Conservation (phyloP, 176 grass and related monocot genomes). For the Hordeum marinum region DNA sequence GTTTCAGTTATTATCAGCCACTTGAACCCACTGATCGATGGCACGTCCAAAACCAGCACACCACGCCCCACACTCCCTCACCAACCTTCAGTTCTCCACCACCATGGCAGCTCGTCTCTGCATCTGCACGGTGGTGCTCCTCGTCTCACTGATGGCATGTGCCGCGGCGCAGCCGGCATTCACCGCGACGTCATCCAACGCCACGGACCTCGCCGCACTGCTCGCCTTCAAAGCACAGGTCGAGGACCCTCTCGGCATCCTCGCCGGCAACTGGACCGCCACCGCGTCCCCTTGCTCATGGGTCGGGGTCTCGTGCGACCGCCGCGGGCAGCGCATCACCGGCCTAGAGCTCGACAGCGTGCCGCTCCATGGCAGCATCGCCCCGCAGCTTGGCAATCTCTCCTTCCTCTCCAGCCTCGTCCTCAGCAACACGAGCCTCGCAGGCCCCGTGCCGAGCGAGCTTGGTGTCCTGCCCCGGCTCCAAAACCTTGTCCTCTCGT, state of each 20-base stretch:
- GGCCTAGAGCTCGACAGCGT: background rate
- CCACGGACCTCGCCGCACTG: constrained; percentile 28
- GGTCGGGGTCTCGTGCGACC: constrained; percentile 25
- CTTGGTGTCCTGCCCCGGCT: constrained; percentile 1
- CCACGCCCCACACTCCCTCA: background rate
- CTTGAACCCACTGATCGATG: background rate
- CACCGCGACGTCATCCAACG: background rate
- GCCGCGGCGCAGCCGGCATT: background rate
- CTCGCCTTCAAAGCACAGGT: constrained; percentile 37
- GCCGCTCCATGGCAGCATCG: background rate
- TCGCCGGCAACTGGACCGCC: constrained; percentile 29
- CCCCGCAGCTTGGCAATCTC: constrained; percentile 4
- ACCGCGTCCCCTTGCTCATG: constrained; percentile 29
- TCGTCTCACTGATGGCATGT: background rate
- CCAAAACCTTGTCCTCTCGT: background rate
- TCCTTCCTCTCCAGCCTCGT: constrained; percentile 28
- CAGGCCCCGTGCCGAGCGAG: background rate
- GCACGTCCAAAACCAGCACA: background rate
- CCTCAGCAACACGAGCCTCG: constrained; percentile 9
- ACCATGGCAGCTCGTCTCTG: constrained; percentile 14
- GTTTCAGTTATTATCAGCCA: background rate
- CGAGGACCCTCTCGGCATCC: constrained; percentile 24
- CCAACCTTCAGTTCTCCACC: background rate
- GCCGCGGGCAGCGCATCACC: background rate
- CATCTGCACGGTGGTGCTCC: background rate